Conservation (phyloP, 768 basidiomycete species). For the Lactarius hatsudake region DNA sequence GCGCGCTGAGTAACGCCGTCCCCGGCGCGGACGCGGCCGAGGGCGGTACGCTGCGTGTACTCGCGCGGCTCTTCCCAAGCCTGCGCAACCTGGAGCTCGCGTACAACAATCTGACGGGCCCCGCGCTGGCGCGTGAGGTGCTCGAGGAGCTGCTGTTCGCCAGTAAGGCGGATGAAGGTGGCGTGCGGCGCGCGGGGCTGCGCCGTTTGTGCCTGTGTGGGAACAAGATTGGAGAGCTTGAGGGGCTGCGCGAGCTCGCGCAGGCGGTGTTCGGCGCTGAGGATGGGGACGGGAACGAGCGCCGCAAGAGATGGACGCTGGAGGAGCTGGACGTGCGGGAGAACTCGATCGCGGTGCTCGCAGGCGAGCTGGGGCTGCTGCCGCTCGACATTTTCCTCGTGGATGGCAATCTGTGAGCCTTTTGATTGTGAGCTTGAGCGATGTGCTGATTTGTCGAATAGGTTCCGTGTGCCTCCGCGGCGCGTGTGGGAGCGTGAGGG, state of each 20-base stretch:
- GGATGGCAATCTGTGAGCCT: constrained; percentile 76
- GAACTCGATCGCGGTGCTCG: constrained; percentile 71
- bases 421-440: neutral
- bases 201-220: constrained; percentile 66
- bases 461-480: constrained; percentile 78
- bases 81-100: constrained; percentile 68
- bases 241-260: constrained; percentile 62
- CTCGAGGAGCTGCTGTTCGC: constrained; percentile 51
- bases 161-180: neutral
- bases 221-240: constrained; percentile 59
- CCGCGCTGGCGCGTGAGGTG: constrained; percentile 46
- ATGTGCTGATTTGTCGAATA: constrained; percentile 31
- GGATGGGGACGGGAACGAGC: constrained; percentile 46
- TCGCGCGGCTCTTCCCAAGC: constrained; percentile 68
- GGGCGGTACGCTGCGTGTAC: constrained; percentile 55
- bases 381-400: constrained; percentile 80
- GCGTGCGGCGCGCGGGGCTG: constrained; percentile 47
- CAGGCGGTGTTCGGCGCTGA: constrained; percentile 47
- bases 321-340: constrained; percentile 83
- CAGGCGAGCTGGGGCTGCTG: constrained; percentile 66
- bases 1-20: constrained; percentile 60
- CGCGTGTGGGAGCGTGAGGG: constrained; percentile 87
- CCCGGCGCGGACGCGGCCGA: constrained; percentile 43
- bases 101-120: constrained; percentile 65
- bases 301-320: constrained; percentile 58